Base-by-base conservation (phyloP, 2,329 filamentous ascomycete species). In the Mycogone perniciosa region DNA sequence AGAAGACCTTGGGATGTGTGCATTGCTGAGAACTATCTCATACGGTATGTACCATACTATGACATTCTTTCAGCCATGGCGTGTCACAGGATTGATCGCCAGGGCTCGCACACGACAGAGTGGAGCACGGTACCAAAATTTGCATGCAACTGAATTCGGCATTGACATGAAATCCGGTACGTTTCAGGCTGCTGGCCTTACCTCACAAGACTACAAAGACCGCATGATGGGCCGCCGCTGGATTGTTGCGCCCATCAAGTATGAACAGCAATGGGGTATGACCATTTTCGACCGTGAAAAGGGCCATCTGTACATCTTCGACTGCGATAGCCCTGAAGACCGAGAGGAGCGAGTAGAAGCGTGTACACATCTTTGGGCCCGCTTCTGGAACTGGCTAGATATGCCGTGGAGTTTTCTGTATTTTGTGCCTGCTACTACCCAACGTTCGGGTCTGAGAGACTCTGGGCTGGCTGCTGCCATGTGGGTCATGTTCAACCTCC, bases 271-370 rank as follows among this genome's bases (percentile, higher is more conserved):
- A 31, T 59, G 57, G 59, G 50, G 44, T 46, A 59, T 60, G 55
- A 57, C 55, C 46, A 48, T 60, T 33, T 60, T 59, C 34, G 59
- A 60, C 46, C 57, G 59, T 8, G 5, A 40, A 7, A 27, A 29
- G 5, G 48, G 54, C 5, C 47, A 59, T 8, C 31, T 60, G 33
- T 59, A 54, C 51, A 55, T 60, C 6, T 56, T 60, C 35, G 57
- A 61, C 46, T 54, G 53, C 44, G 40, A 43, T n/a, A 39, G 48
- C 6, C 38, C 27, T 4, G 35, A 41, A 4, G 26, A 37, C 27
- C 54, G 49, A n/a, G 11, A 10, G 7, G 37, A 50, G 26, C 56
- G 59, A 10, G 29, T 58, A 44, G 33, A 51, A 30, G 50, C 53
- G 29, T 56, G 51, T 27, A 41, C 54, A 3, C 50, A 56, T n/a